These are phyloP conservation scores for Taxawa tesnikishii DNA, from an alignment of 2,329 filamentous ascomycete species.

Conservation along the genomic window DNA sequence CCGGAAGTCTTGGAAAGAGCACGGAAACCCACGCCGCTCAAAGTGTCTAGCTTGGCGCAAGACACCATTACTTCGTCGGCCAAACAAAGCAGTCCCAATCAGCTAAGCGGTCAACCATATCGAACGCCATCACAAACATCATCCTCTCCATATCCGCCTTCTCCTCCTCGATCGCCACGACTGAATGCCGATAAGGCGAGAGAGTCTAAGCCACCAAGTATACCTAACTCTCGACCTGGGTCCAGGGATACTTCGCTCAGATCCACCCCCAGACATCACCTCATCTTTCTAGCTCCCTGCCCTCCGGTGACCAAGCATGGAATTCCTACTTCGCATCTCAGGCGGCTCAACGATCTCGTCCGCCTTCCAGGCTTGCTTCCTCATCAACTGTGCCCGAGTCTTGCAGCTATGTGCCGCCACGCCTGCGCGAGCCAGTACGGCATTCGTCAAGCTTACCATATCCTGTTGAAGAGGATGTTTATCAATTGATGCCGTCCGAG, in stretches of 20 bases:
- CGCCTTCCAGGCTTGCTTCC: conserved; percentile 15
- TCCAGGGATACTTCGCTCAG: conserved; percentile 6
- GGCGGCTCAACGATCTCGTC: conserved; percentile 12
- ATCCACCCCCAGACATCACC: conserved; percentile 3
- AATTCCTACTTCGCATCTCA: conserved; percentile 12
- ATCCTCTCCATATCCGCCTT: conserved; percentile 7
- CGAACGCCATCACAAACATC: too few species aligned
- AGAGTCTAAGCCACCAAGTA: conserved; percentile 2
- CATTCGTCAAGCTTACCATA: conserved; percentile 26
- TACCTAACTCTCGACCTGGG: conserved; percentile 5
- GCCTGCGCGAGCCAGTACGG: conserved; percentile 15
- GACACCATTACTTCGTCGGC: too few species aligned
- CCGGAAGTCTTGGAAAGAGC: too few species aligned
- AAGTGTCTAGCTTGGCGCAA: conserved; percentile 4
- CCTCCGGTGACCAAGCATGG: conserved; percentile 5
- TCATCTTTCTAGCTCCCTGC: neutral
- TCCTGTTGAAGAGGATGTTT: conserved; percentile 28
- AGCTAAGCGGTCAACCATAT: too few species aligned
- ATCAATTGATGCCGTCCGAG: conserved; percentile 28
- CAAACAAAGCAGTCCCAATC: too few species aligned
- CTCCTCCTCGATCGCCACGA: conserved; percentile 6
- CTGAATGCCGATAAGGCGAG: conserved; percentile 5
- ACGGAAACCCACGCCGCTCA: conserved; percentile 4
- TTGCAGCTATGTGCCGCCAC: conserved; percentile 2
- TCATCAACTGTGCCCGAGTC: conserved; percentile 9